Evolutionary conservation across 1,284 basidiomycete species (phyloP), one percentile per base, ranked within the genome.

Genomic region (Ganoderma multipileum): DNA sequence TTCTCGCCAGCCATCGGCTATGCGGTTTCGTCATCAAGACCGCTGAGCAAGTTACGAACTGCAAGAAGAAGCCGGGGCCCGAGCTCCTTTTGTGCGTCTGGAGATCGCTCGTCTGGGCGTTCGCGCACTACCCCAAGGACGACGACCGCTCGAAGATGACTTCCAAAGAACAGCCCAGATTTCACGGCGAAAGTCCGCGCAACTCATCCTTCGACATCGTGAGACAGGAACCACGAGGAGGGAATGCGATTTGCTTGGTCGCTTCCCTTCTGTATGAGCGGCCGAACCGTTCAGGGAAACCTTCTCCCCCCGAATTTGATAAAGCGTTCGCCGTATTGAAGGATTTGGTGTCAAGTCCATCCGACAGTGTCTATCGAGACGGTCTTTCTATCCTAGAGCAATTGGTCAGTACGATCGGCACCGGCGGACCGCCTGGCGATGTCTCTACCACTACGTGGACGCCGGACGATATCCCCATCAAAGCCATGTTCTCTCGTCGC

Each of bases 61-160:
- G 83, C 69, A 79, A 80, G 60, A 76, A 77, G 26, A 74, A 14
- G 36, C 65, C 75, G 16, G 76, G 83, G 11, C 79, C 79, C 12
- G 75, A 78, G 11, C 75, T 86, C 11, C 83, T 85, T 62, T 74
- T 83, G 0, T 82, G 83, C 50, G 76, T 86, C 28, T 91, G 88
- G 88, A 81, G 79, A 64, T 83, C 85, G 63, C 78, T 89, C 20
- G 76, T 89, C 33, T 90, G 89, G 88, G 82, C 84, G 0, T 89
- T 85, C 69, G 78, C 81, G 18, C 78, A 81, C 9, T 23, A 68
- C 3, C 68, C 64, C 57, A 61, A 7, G 14, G 67, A 65, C 30
- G 12, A 71, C 38, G 73, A 23, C 66, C 66, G 5, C 65, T 64
- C 16, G 71, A 72, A 2, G 71, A 73, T 18, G 76, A 72, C 28